Percentiles rank a stretch among this genome's conserved stretches.
phyloP scores from a whole-genome alignment of 2,329 filamentous ascomycete species.

The Hymenoscyphus infarciens region DNA sequence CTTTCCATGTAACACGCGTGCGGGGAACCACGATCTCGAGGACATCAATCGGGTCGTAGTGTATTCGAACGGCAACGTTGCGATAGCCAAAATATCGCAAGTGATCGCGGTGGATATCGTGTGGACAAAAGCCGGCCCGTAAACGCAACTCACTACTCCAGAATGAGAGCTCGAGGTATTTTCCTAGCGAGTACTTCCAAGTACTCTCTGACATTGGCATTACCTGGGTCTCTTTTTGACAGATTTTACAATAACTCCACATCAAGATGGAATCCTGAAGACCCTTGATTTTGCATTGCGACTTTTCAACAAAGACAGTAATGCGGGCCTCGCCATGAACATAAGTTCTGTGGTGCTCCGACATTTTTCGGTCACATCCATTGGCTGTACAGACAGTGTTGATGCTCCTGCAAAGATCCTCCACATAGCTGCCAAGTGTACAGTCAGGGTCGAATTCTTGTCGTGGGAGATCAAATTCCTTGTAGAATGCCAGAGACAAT shows the following conservation, averaged over 20 bases:
- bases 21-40: conserved; percentile 93
- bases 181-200: conserved; percentile 98
- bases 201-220: conserved; percentile 90
- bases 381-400: conserved; percentile 76
- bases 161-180: conserved; percentile 96
- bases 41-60: conserved; percentile 88
- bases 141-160: conserved; percentile 84
- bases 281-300: conserved; percentile 60
- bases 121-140: conserved; percentile 72
- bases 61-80: conserved; percentile 80
- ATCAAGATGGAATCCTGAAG: conserved; percentile 79
- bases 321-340: conserved; percentile 94
- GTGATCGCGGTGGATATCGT: conserved; percentile 90
- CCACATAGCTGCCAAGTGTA: conserved; percentile 90
- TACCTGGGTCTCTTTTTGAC: conserved; percentile 83
- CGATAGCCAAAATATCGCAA: conserved; percentile 88
- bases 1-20: conserved; percentile 92
- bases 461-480: conserved; percentile 67
- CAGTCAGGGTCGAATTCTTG: conserved; percentile 76
- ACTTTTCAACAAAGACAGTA: conserved; percentile 82
- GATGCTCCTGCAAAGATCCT: conserved; percentile 77
- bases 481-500: conserved; percentile 89
- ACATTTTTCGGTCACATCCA: conserved; percentile 83
- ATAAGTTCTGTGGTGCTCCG: conserved; percentile 92
- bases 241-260: conserved; percentile 96